Base-by-base conservation (phyloP, 495 filamentous ascomycete species). In the Aspergillus indologenus region DNA sequence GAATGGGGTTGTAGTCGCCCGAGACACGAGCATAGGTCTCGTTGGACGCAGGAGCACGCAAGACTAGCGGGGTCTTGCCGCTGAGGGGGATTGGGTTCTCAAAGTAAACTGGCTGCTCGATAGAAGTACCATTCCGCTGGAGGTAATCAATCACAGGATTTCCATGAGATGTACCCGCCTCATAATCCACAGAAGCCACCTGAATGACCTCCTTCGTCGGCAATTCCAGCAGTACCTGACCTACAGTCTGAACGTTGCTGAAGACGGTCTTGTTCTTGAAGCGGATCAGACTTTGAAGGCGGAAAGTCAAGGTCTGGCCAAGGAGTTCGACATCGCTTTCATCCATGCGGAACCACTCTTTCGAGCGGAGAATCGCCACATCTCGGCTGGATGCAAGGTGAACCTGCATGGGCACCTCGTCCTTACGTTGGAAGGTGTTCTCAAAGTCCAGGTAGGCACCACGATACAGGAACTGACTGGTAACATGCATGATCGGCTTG, bases 131-230 rank as follows among this genome's bases (percentile, higher is more conserved):
- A 63, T 96, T 86, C 57, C 94, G 87, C 76, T 95, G 80, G 8
- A 98, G 89, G 69, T 97, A 98, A 74, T 98, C 94, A 58, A 94
- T 87, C 52, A 98, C 94, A 0, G 94, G 94, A 70, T 98, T 98
- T 45, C 94, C 94, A 66, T 96, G 90, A 46, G 93, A 97, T 22
- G 80, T 75, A 49, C 91, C 91, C 19, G 92, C 89, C 66, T 92
- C 87, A 66, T 98, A 98, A 59, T 96, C 90, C 17, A 98, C 91
- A 43, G 89, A 93, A 6, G 92, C 94, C 23, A 98, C 89, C 75
- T 96, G 91, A 63, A 97, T 93, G 65, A 98, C 80, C 71, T 98
- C 94, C 80, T 98, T 98, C 43, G 90, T 96, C n/a, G 94, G 92
- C 8, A 98, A 79, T 75, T 98, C 94, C 17, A 98, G 78, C 42